A percentile compares a stretch with the other conserved stretches of the same genome.
phyloP scores from a whole-genome alignment of 1,139 yeast genomes.

The Lodderomyces parapsilosis region DNA sequence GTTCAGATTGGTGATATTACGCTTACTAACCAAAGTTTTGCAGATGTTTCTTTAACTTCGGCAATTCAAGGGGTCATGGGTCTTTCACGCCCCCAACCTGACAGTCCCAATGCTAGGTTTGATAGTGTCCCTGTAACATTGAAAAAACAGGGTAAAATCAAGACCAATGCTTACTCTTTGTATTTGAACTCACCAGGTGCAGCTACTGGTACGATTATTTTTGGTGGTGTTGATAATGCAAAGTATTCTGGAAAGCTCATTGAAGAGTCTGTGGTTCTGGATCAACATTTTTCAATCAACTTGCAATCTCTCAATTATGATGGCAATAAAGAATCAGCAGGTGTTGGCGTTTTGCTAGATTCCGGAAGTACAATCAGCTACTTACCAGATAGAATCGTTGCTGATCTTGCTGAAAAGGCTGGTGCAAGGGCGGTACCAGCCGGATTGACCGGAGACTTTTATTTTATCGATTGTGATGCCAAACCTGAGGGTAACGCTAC shows the following conservation, averaged over 20 bases:
- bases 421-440: constrained; percentile 17
- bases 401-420: constrained; percentile 14
- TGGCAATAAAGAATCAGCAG: neutral
- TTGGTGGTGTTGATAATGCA: constrained; percentile 30
- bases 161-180: constrained; percentile 37
- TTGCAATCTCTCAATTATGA: constrained; percentile 7
- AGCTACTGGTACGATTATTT: constrained; percentile 22
- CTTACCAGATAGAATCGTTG: constrained; percentile 20
- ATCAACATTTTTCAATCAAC: constrained; percentile 4
- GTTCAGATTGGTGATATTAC: constrained; percentile 14
- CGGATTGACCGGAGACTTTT: constrained; percentile 15
- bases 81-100: constrained; percentile 18
- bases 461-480: constrained; percentile 10
- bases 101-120: constrained; percentile 17
- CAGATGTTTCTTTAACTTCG: constrained; percentile 15
- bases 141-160: constrained; percentile 44
- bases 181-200: constrained; percentile 26
- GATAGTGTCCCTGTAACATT: constrained; percentile 32
- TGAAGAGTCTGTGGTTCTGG: constrained; percentile 8
- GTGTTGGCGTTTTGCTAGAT: constrained; percentile 16
- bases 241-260: constrained; percentile 24
- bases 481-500: constrained; percentile 8
- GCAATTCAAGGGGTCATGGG: constrained; percentile 21
- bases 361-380: constrained; percentile 32
- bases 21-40: constrained; percentile 17